A percentile compares a stretch with the other conserved stretches of the same genome.
These are phyloP conservation scores for Mycena venus DNA, from an alignment of 768 basidiomycete genomes.

Conservation along the genomic window DNA sequence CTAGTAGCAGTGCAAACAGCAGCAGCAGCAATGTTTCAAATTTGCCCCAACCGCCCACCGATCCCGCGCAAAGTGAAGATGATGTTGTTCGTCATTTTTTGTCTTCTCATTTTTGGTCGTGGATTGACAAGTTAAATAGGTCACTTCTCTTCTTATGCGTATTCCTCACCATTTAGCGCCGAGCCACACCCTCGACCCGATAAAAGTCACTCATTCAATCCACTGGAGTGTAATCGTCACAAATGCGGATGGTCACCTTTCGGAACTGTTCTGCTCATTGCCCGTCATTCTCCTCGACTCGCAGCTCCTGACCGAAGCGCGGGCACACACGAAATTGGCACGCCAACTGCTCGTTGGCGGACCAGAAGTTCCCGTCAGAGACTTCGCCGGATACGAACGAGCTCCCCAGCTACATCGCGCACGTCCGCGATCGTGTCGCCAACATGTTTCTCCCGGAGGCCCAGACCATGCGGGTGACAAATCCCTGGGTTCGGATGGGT, in stretches of 20 bases:
- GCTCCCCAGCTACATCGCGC: constrained; percentile 90
- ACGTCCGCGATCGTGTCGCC: constrained; percentile 91
- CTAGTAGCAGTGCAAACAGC: neutral
- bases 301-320: constrained; percentile 80
- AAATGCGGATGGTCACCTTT: constrained; percentile 92
- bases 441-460: constrained; percentile 79
- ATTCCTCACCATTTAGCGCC: constrained; percentile 77
- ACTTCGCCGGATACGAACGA: constrained; percentile 73
- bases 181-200: constrained; percentile 81
- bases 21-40: neutral
- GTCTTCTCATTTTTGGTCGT: neutral
- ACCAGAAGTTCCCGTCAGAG: constrained; percentile 38
- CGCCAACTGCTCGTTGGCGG: constrained; percentile 76
- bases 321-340: constrained; percentile 76
- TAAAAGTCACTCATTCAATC: constrained; percentile 82
- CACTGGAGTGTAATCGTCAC: constrained; percentile 83
- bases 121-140: constrained; percentile 31
- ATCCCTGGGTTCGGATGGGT: constrained; percentile 69
- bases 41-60: neutral
- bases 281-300: constrained; percentile 88
- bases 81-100: constrained; percentile 23
- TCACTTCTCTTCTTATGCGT: constrained; percentile 70
- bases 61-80: constrained; percentile 28
- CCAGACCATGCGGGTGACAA: constrained; percentile 72
- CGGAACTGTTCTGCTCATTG: constrained; percentile 92